A percentile compares a stretch with the other conserved stretches of the same genome.
These are phyloP conservation scores for Hapsidospora chrysogenum DNA, from an alignment of 495 filamentous ascomycete genomes.

Conservation along the genomic window DNA sequence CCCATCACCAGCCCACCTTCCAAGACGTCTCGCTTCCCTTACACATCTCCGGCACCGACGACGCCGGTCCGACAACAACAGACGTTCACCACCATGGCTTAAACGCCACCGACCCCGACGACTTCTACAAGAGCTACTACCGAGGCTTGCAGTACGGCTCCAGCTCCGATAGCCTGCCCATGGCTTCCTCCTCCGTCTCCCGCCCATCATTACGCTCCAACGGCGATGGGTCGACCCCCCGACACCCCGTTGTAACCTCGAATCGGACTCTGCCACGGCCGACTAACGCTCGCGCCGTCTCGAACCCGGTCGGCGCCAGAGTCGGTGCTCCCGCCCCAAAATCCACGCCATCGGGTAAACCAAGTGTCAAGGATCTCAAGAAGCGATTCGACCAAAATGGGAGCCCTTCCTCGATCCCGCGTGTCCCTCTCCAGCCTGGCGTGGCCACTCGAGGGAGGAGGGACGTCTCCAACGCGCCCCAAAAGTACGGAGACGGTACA, in stretches of 20 bases:
- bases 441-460: too few species aligned
- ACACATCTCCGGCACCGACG: constrained; percentile 8
- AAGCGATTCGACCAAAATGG: constrained; percentile 33
- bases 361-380: constrained; percentile 38
- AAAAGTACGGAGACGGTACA: too few species aligned
- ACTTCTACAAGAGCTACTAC: constrained; percentile 34
- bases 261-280: neutral
- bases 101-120: constrained; percentile 25
- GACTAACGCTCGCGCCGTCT: constrained; percentile 23
- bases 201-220: constrained; percentile 16
- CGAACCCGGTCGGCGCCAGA: constrained; percentile 29
- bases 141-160: too few species aligned
- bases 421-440: too few species aligned
- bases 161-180: constrained; percentile 10
- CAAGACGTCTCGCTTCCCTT: constrained; percentile 7
- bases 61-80: constrained; percentile 12
- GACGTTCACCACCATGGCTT: constrained; percentile 19
- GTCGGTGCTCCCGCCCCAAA: constrained; percentile 10
- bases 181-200: constrained; percentile 11
- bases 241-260: constrained; percentile 11
- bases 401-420: constrained; percentile 5
- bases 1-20: constrained; percentile 12
- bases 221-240: constrained; percentile 20
- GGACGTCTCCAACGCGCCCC: too few species aligned
- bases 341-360: constrained; percentile 13